Percentiles rank a stretch among this genome's conserved stretches.
These are phyloP conservation scores for Yamadazyma trypodendri DNA, from an alignment of 1,139 yeast genomes.

Conservation along the genomic window DNA sequence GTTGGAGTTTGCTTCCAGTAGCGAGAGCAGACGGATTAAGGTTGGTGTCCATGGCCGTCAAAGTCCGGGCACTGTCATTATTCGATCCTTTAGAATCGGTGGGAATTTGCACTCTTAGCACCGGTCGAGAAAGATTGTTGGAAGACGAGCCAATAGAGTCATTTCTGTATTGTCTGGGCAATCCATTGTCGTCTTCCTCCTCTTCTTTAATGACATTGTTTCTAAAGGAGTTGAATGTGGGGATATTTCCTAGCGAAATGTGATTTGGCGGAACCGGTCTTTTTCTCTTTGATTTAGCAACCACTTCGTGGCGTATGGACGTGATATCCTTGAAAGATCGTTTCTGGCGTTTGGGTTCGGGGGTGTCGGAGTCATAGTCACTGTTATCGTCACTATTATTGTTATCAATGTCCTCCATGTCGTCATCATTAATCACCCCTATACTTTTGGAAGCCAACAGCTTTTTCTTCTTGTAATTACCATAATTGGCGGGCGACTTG, in stretches of 20 bases:
- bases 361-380: constrained; percentile 17
- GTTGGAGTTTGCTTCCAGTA: background rate
- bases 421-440: constrained; percentile 12
- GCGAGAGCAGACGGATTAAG: constrained; percentile 5
- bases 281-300: background rate
- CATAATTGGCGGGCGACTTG: constrained; percentile 61
- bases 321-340: constrained; percentile 6
- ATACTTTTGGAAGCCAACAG: constrained; percentile 14
- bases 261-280: constrained; percentile 25
- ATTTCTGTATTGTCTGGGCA: constrained; percentile 8
- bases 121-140: constrained; percentile 35
- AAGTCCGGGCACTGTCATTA: constrained; percentile 18
- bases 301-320: too few species aligned
- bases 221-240: constrained; percentile 24
- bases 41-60: constrained; percentile 18
- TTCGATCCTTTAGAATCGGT: constrained; percentile 30
- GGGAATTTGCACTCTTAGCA: constrained; percentile 53
- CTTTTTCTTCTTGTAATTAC: constrained; percentile 40
- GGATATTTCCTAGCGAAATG: constrained; percentile 28
- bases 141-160: constrained; percentile 8
- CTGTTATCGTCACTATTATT: constrained; percentile 10
- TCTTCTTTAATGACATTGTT: constrained; percentile 16
- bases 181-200: constrained; percentile 14
- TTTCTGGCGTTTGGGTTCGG: constrained; percentile 16
- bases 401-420: constrained; percentile 12